Base-by-base conservation (phyloP, 1,284 basidiomycete genomes). In the Lignosus rhinocerotis region DNA sequence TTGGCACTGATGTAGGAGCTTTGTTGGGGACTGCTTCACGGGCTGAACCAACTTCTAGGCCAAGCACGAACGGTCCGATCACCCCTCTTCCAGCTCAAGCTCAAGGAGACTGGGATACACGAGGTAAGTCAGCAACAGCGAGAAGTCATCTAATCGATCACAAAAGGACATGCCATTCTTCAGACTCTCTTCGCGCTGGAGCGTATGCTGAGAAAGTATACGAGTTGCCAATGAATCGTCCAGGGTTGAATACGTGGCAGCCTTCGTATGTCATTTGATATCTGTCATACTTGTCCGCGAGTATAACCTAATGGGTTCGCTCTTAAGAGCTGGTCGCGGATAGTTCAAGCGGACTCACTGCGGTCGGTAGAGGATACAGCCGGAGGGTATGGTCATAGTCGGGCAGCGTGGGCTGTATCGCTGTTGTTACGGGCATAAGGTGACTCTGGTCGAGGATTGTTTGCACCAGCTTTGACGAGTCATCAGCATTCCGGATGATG, bases 171-270 rank as follows among this genome's bases (percentile, higher is more conserved):
- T 66, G 88, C 87, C 87, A 91, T 75, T 89, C 87, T 71, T 92
- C 90, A 0, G 90, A 92, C 65, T 88, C 89, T 36, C 80, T 70
- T 65, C 85, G 84, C 3, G 89, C 82, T 6, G 94, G 94, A 55
- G 88, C 91, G 69, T 94, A 96, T 16, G 92, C 90, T n/a, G 90
- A 92, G 76, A 95, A 96, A 16, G 85, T 81, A 66, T 92, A 90
- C 3, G 88, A 82, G 45, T 84, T 89, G 8, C 90, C 86, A 16
- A 94, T 78, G 69, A 96, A 95, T 53, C 88, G 87, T 12, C 97
- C 96, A 0, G 97, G 97, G 72, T 99, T 99, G 80, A 99, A 95
- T 32, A 99, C 97, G 74, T 98, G 96, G 70, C 97, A 99, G 6
- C 94, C 94, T 63, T 96, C 96, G 71, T 99, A 99, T 1, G 96